Conservation (phyloP, 257 asterid species). For the Nicotiana sylvestris region DNA sequence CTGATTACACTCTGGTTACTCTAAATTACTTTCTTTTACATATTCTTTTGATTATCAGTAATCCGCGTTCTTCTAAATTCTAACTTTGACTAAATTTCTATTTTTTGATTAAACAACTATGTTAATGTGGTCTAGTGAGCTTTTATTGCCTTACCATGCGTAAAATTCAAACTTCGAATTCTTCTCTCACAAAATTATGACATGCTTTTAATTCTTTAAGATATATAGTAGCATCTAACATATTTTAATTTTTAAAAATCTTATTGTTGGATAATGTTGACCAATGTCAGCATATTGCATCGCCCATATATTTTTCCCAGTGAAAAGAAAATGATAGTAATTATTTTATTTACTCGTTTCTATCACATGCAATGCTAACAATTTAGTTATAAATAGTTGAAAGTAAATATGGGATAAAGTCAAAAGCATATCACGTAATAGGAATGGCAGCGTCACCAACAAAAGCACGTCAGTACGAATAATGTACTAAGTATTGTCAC, state of each 20-base stretch:
- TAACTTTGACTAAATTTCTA: too few relatives aligned
- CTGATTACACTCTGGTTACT: too few relatives aligned
- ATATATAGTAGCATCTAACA: not conserved
- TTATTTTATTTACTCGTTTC: not conserved
- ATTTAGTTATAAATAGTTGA: too few relatives aligned
- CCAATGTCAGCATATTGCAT: not conserved
- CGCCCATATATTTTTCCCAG: not conserved
- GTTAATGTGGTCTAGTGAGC: not conserved
- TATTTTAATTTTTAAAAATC: not conserved
- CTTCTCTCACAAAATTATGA: not conserved
- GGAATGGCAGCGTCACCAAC: not conserved
- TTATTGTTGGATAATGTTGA: not conserved
- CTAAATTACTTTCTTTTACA: too few relatives aligned
- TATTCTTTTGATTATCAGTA: too few relatives aligned
- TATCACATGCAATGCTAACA: not conserved
- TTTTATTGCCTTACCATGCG: not conserved
- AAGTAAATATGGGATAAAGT: not conserved
- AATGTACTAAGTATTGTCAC: too few relatives aligned
- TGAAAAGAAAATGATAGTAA: too few relatives aligned
- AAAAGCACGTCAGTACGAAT: too few relatives aligned
- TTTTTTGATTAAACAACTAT: not conserved
- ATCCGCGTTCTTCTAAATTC: too few relatives aligned
- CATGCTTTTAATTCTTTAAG: not conserved
- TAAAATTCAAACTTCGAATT: not conserved
- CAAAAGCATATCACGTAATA: not conserved